phyloP scores from a whole-genome alignment of 1,284 basidiomycete species.

The Xanthoconium separans region DNA sequence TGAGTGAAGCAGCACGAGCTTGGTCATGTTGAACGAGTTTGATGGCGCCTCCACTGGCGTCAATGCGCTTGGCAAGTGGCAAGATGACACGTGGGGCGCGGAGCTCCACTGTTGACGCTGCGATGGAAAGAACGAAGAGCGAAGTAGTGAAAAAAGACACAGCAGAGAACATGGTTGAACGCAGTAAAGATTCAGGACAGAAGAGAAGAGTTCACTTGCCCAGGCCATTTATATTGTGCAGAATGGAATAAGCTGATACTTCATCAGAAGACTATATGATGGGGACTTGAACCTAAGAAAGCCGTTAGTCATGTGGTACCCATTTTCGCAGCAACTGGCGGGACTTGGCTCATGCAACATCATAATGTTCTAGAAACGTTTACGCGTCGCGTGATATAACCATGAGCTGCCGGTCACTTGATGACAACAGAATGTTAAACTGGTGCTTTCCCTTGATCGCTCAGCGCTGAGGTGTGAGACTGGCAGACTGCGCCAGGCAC shows the following conservation, averaged over 20 bases:
- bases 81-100: slow-evolving; percentile 42
- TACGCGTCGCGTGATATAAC: too few relatives aligned
- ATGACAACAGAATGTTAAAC: too few relatives aligned
- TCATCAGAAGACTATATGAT: too few relatives aligned
- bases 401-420: too few relatives aligned
- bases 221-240: slow-evolving; percentile 20
- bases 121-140: slow-evolving; percentile 46
- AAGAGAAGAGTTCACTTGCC: background rate
- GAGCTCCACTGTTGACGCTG: slow-evolving; percentile 44
- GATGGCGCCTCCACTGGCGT: slow-evolving; percentile 44
- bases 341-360: too few relatives aligned
- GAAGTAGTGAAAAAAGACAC: slow-evolving; percentile 39
- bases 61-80: slow-evolving; percentile 49
- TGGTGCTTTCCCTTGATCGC: too few relatives aligned
- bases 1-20: slow-evolving; percentile 45
- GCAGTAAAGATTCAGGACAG: background rate
- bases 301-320: too few relatives aligned
- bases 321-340: too few relatives aligned
- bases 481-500: too few relatives aligned
- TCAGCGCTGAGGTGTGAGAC: too few relatives aligned
- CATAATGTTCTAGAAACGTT: too few relatives aligned
- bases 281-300: too few relatives aligned
- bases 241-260: background rate
- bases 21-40: slow-evolving; percentile 56
- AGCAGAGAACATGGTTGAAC: slow-evolving; percentile 29